Evolutionary conservation across 2,329 filamentous ascomycete species (phyloP), one percentile per base, ranked within the genome.

Genomic region (Talaromyces sp.): DNA sequence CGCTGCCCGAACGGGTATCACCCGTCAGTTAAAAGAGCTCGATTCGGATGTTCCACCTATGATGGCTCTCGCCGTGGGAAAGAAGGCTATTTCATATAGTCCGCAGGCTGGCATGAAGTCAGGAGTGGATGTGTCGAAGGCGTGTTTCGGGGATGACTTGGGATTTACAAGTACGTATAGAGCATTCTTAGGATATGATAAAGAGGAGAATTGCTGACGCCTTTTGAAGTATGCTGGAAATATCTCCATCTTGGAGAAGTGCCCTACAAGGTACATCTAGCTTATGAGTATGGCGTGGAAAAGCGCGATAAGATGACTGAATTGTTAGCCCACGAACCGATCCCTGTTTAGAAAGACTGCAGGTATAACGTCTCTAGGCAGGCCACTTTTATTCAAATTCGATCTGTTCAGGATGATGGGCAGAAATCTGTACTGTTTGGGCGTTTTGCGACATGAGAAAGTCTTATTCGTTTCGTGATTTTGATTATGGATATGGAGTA

Each of bases 61-160:
- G 79, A 92, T 93, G 67, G 89, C 87, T 0, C 77, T 93, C 3
- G 90, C 90, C 0, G 82, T 93, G 1, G 90, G 90, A 39, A 88
- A 87, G 74, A 86, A 87, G 71, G 90, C 88, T 1, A 81, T 92
- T 1, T 84, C 85, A 1, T 91, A 87, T 70, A 84, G 83, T 52
- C 82, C 85, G 0, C 81, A 81, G 0, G 80, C 78, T 1, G 88
- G 88, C 0, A 85, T 86, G 80, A 80, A 31, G 82, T 50, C 80
- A 48, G 89, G 89, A 0, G 84, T 86, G 66, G 86, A 91, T 59
- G 81, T 90, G 13, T 83, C 87, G 81, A 74, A 85, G 68, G 75
- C 78, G 5, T 89, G 88, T 72, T 92, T 93, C 74, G 84, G 86
- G 19, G 82, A 89, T 60, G 90, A 92, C 71, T 77, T 93, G 63